Evolutionary conservation across 2,329 filamentous ascomycete species (phyloP).

Genomic region (Phyllosticta capitalensis): DNA sequence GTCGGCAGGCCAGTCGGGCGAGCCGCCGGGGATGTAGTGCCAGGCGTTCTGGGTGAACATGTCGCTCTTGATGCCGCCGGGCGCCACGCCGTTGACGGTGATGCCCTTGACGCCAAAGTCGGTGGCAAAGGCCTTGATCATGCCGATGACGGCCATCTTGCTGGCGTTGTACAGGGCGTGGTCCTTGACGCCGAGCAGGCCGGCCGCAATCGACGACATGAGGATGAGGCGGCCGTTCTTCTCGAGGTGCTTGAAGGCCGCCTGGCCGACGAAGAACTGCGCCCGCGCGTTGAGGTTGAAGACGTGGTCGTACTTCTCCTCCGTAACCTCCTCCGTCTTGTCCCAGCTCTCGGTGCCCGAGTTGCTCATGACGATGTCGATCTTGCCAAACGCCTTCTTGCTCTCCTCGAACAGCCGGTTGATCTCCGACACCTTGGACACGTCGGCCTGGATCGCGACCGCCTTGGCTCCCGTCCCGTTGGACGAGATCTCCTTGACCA

Average conservation of each 20-base stretch:
- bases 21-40: conserved; percentile 40
- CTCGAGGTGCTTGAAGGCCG: conserved; percentile 61
- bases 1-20: conserved; percentile 39
- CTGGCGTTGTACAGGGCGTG: conserved; percentile 63
- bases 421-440: conserved; percentile 46
- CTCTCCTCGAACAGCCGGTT: conserved; percentile 44
- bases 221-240: conserved; percentile 64
- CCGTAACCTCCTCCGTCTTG: conserved; percentile 57
- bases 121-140: conserved; percentile 61
- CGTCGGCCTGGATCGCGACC: conserved; percentile 51
- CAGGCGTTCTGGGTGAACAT: conserved; percentile 63
- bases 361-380: conserved; percentile 45
- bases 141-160: conserved; percentile 64
- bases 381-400: conserved; percentile 32
- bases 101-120: conserved; percentile 60
- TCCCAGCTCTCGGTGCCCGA: conserved; percentile 57
- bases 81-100: conserved; percentile 64
- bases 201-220: conserved; percentile 62
- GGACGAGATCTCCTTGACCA: conserved; percentile 36
- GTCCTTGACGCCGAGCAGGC: conserved; percentile 58
- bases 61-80: conserved; percentile 64
- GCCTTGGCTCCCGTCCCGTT: conserved; percentile 42
- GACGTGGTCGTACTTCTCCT: conserved; percentile 63
- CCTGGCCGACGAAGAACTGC: conserved; percentile 71
- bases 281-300: conserved; percentile 60